Base-by-base conservation (phyloP, 306 rosid genomes). In the Dalbergia cochinchinensis region DNA sequence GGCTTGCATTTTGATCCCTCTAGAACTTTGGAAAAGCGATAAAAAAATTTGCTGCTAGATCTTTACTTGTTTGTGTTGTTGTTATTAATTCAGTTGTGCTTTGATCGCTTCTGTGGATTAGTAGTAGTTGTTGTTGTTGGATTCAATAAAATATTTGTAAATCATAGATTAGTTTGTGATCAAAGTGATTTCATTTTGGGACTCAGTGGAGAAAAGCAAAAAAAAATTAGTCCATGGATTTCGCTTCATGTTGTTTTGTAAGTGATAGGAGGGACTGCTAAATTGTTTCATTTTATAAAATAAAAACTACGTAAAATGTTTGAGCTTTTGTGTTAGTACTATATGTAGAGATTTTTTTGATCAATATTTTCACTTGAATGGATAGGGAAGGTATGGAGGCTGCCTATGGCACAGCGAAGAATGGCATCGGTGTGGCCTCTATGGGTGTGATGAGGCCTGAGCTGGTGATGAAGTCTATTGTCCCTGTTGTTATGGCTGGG, bases 381-480 rank as follows among this genome's bases (percentile, higher is more conserved):
- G 82, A 71, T 59, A 71, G 83, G 5, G 2, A 33, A 92, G 97
- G 97, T 76, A 92, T 92, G 97, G 97, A 94, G 83, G 97, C 97
- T 71, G 97, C 97, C 13, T 92, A 92, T 80, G 97, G 97, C 14
- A 90, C 97, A 4, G 97, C 97, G 8, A 92, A 90, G 87, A 90
- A 94, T 84, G 97, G 97, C 0, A 94, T 92, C 11, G 97, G 97
- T 26, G 97, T 92, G 87, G 97, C 97, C 16, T 92, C 97, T 0
- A 92, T 92, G 97, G 97, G 97, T 57, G 94, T 90, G 87, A 92
- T 92, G 97, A 90, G 97, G 88, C 97, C 97, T 12, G 97, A 92
- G 88, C 68, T 92, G 82, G 97, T 92, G 73, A 92, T 92, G 97
- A 92, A 92, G 82, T 92, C 97, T 70, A 92, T 92, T 77, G 97